These are phyloP conservation scores for Lactifluus echinatus DNA, from an alignment of 768 basidiomycete genomes.

Conservation along the genomic window DNA sequence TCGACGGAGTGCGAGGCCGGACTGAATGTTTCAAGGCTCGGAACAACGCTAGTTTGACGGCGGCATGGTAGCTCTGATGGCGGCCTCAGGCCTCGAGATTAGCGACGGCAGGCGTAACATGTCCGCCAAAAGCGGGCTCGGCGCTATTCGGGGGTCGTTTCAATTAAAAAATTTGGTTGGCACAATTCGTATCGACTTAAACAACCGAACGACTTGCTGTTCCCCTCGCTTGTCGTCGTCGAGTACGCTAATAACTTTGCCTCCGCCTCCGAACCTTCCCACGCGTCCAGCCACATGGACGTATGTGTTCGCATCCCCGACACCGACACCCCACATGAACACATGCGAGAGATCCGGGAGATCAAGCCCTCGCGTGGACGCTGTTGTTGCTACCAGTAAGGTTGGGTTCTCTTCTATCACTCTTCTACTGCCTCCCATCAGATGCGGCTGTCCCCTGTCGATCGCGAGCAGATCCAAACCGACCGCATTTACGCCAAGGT, in stretches of 20 bases:
- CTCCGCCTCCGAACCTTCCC: slow-evolving; percentile 59
- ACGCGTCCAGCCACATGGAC: slow-evolving; percentile 66
- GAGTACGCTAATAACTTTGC: slow-evolving; percentile 61
- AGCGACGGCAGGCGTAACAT: not conserved
- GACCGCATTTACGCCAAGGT: slow-evolving; percentile 59
- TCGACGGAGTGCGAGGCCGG: slow-evolving; percentile 13
- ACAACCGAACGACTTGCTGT: slow-evolving; percentile 2
- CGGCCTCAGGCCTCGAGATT: not conserved
- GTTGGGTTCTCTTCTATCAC: slow-evolving; percentile 42
- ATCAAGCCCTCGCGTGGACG: slow-evolving; percentile 67
- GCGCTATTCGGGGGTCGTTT: too few relatives aligned
- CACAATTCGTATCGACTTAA: not conserved
- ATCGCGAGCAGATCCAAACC: slow-evolving; percentile 44
- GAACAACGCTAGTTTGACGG: not conserved
- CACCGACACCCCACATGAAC: slow-evolving; percentile 58
- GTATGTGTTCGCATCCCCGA: slow-evolving; percentile 56
- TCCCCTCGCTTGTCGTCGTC: slow-evolving; percentile 28
- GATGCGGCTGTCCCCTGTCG: slow-evolving; percentile 35
- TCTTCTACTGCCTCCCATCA: slow-evolving; percentile 24
- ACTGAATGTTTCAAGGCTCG: too few relatives aligned
- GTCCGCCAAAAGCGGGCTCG: not conserved
- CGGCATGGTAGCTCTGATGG: not conserved
- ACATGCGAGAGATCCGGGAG: slow-evolving; percentile 65
- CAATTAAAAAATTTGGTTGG: not conserved
- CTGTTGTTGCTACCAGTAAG: slow-evolving; percentile 59